Evolutionary conservation across 2,329 filamentous ascomycete species (phyloP).

Genomic region (Ophiostoma triangulosporum): DNA sequence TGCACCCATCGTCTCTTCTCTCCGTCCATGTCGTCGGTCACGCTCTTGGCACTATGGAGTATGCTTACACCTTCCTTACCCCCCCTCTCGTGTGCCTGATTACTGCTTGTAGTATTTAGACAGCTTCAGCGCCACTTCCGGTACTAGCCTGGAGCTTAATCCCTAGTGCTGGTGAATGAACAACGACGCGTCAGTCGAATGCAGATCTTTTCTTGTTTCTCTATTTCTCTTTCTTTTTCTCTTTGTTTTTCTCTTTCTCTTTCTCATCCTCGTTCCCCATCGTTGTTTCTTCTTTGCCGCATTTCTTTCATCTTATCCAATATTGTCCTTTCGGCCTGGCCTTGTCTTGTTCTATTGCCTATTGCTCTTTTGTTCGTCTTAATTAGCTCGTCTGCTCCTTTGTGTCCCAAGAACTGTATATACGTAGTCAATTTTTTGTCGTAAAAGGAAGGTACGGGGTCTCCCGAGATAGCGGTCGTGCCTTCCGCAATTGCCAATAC

Average conservation of each 20-base stretch:
- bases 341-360: not conserved
- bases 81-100: not conserved
- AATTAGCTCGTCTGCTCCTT: not conserved
- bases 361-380: not conserved
- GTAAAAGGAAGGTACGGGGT: not conserved
- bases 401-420: too few relatives aligned
- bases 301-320: not conserved
- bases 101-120: not conserved
- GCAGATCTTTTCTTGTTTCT: not conserved
- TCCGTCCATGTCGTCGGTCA: too few relatives aligned
- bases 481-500: not conserved
- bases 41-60: not conserved
- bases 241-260: not conserved
- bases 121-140: not conserved
- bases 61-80: not conserved
- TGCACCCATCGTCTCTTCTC: not conserved
- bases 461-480: not conserved
- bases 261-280: not conserved
- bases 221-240: not conserved
- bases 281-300: not conserved
- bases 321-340: too few relatives aligned
- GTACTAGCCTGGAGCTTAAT: not conserved
- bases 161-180: not conserved
- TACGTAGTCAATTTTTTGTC: too few relatives aligned
- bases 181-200: not conserved